phyloP scores from a whole-genome alignment of 441 rosid species.

The Mallotus japonicus region DNA sequence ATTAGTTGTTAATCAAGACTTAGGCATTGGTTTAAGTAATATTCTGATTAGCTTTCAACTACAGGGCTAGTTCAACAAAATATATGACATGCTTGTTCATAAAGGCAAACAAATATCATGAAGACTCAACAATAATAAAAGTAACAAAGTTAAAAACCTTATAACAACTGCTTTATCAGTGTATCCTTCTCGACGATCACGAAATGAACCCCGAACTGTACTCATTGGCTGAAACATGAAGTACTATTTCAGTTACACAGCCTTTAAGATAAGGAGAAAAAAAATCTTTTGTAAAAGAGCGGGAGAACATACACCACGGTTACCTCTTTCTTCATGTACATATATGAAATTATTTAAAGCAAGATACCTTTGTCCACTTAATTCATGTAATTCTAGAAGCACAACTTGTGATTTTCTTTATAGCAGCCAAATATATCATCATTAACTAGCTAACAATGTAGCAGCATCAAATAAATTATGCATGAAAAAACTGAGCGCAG shows the following conservation, averaged over 20 bases:
- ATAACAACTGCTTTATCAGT: slow-evolving; percentile 83
- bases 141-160: slow-evolving; percentile 47
- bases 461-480: neutral
- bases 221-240: slow-evolving; percentile 78
- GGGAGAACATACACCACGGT: neutral
- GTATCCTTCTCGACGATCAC: slow-evolving; percentile 82
- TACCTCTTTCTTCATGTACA: neutral
- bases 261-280: slow-evolving; percentile 14
- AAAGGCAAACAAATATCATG: neutral
- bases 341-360: neutral
- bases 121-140: neutral
- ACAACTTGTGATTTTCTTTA: neutral
- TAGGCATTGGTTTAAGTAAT: neutral
- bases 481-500: neutral
- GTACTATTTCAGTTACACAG: slow-evolving; percentile 29
- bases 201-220: slow-evolving; percentile 72
- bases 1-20: neutral
- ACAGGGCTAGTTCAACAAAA: neutral
- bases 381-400: neutral
- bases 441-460: neutral
- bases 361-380: neutral
- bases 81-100: neutral
- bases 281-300: neutral
- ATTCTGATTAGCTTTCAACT: neutral
- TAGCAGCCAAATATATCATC: neutral